Base-by-base conservation (phyloP, 805 yeast species). In the Candida broadrunensis region DNA sequence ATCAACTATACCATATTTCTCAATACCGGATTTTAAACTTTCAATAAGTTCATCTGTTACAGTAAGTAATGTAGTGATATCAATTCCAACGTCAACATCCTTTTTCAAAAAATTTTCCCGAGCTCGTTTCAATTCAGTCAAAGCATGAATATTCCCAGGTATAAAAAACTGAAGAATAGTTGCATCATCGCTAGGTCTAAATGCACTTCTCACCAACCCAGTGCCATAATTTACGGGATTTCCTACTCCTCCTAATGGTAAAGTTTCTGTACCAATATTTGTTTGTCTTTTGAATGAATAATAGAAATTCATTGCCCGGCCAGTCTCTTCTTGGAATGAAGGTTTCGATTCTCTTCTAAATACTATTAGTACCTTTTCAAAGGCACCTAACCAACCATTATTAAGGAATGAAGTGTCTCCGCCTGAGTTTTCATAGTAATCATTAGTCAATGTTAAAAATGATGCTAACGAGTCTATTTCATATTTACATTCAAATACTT, bases 161-260 rank as follows among this genome's bases (percentile, higher is more conserved):
- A 89, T 77, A 56, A 88, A 85, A 43, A 83, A 80, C 58, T 86
- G 95, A 45, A 74, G 75, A n/a, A 81, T 77, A 31, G 88, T 79
- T 1, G 95, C 88, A 61, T 88, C 96, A 58, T 88, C 96, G 15
- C 91, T 83, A 7, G 96, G 96, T 50, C 96, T 66, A 57, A 88
- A 88, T 0, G 95, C 90, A 4, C 90, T 82, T 37, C 95, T 69
- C n/a, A 87, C 67, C 45, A 88, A 65, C 0, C 91, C 89, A 0
- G 87, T 81, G 29, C 74, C 78, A 40, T 55, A 73, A 44, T 81
- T 82, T 1, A 85, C 90, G 0, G 97, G 97, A 54, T 87, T 85
- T 1, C 97, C 97, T 1, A 76, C 74, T 1, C 97, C 97, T 1
- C 77, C 76, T 35, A 88, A 65, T 2, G 89, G 81, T 41, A 86